These are phyloP conservation scores for Termitomyces sp. DNA, from an alignment of 768 basidiomycete species.

Conservation along the genomic window DNA sequence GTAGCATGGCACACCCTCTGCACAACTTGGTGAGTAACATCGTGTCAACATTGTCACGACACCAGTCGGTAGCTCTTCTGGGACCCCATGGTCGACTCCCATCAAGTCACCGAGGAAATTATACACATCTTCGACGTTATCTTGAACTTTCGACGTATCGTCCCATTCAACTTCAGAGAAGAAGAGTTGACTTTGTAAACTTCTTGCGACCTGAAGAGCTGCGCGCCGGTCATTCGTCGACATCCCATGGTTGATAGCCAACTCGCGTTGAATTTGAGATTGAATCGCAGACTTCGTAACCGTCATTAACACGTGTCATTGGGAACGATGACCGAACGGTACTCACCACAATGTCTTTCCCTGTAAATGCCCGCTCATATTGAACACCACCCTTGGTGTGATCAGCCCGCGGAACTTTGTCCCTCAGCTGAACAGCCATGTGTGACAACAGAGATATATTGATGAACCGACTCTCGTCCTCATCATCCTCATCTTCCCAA, in stretches of 20 bases:
- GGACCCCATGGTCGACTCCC: conserved; percentile 54
- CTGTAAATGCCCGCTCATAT: conserved; percentile 89
- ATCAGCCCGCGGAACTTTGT: conserved; percentile 82
- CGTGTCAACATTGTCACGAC: conserved; percentile 87
- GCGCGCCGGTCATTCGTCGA: conserved; percentile 77
- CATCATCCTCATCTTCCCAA: conserved; percentile 65
- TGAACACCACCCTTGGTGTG: conserved; percentile 94
- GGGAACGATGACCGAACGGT: neutral
- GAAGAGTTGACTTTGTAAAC: conserved; percentile 89
- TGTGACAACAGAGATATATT: conserved; percentile 87
- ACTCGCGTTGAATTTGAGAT: conserved; percentile 79
- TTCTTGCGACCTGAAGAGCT: conserved; percentile 85
- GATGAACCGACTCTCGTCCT: conserved; percentile 73
- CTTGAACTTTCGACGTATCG: conserved; percentile 63
- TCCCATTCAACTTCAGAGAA: conserved; percentile 98
- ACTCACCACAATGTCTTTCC: conserved; percentile 90
- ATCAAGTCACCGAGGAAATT: conserved; percentile 86
- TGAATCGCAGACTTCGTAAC: conserved; percentile 75
- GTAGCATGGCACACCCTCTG: conserved; percentile 79
- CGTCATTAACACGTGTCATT: neutral
- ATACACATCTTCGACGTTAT: conserved; percentile 91
- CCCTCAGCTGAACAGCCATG: conserved; percentile 83
- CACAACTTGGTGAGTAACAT: conserved; percentile 88
- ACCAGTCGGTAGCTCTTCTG: conserved; percentile 77
- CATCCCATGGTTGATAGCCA: conserved; percentile 71